Evolutionary conservation across 2,329 filamentous ascomycete species (phyloP).

Genomic region (Bipolaris bicolor): DNA sequence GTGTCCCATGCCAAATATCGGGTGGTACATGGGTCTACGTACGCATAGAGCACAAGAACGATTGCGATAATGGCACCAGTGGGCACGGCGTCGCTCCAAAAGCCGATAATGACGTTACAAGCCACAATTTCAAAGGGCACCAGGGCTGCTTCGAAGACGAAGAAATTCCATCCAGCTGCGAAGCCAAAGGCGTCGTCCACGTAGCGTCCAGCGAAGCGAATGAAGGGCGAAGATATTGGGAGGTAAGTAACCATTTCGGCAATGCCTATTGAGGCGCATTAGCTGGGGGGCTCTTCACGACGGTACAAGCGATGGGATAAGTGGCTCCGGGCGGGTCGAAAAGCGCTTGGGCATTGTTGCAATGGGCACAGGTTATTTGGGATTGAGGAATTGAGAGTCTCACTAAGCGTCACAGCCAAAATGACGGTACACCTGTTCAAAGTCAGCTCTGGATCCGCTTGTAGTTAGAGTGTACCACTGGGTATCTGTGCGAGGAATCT

Average conservation of each 20-base stretch:
- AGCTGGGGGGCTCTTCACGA: constrained; percentile 21
- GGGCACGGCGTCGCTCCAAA: constrained; percentile 62
- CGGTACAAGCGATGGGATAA: background rate
- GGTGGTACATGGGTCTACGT: constrained; percentile 36
- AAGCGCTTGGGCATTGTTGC: constrained; percentile 29
- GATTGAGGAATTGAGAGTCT: constrained; percentile 27
- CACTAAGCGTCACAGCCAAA: constrained; percentile 51
- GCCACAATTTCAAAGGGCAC: constrained; percentile 71
- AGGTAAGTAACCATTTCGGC: constrained; percentile 80
- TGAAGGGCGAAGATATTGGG: constrained; percentile 78
- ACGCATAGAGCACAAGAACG: constrained; percentile 64
- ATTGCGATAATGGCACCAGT: constrained; percentile 67
- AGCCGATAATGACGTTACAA: constrained; percentile 50
- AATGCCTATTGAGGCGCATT: constrained; percentile 52
- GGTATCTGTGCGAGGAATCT: background rate
- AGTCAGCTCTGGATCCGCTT: background rate
- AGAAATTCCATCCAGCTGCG: constrained; percentile 76
- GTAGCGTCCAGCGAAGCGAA: constrained; percentile 75
- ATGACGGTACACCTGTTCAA: constrained; percentile 51
- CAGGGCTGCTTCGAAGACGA: constrained; percentile 70
- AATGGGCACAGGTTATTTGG: constrained; percentile 25
- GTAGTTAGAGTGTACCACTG: background rate
- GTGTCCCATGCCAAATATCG: background rate
- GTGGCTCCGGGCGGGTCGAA: constrained; percentile 20
- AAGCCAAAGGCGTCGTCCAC: constrained; percentile 78